Base-by-base conservation (phyloP, 75 land plant species). In the Sequoia sempervirens region DNA sequence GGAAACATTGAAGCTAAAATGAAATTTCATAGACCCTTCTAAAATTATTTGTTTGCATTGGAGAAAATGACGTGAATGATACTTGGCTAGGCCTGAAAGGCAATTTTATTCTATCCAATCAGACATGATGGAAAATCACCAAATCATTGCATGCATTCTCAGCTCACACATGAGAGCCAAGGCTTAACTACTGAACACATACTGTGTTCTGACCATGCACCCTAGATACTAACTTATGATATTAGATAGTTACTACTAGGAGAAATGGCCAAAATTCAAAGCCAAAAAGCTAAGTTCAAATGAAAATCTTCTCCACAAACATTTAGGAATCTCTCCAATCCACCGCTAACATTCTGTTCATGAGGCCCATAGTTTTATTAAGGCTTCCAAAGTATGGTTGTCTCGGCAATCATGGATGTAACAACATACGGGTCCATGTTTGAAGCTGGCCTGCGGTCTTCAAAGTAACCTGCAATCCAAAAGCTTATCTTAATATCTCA, bases 371-470 rank as follows among this genome's bases (percentile, higher is more conserved):
- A 75, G 18, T 9, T 40, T 75, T 5, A 38, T 32, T 38, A 75
- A 37, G 83, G 83, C 23, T 87, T 87, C 82, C 43, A 87, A 64
- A 89, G 86, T 28, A 89, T 89, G 18, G 91, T 89, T 1, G 91
- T 89, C 58, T 89, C 78, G 9, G 90, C 91, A 73, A 89, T 83
- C 91, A 89, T 83, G 40, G 90, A 89, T 17, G 91, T 89, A 2
- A 89, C 91, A 73, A 81, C 34, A 74, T 89, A 89, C 15, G 91
- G 91, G 30, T 89, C 91, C 91, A 89, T 89, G 85, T 89, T 89
- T 53, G 91, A 89, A 38, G 91, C 89, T 18, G 91, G 91, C 74
- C 91, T 50, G 53, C 91, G 56, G 64, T 89, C 91, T 82, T 89
- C 91, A 64, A 89, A 88, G 81, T 89, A 89, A 40, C 91, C 91